These are phyloP conservation scores for Aegle marmelos DNA, from an alignment of 345 rosid genomes.

Conservation along the genomic window DNA sequence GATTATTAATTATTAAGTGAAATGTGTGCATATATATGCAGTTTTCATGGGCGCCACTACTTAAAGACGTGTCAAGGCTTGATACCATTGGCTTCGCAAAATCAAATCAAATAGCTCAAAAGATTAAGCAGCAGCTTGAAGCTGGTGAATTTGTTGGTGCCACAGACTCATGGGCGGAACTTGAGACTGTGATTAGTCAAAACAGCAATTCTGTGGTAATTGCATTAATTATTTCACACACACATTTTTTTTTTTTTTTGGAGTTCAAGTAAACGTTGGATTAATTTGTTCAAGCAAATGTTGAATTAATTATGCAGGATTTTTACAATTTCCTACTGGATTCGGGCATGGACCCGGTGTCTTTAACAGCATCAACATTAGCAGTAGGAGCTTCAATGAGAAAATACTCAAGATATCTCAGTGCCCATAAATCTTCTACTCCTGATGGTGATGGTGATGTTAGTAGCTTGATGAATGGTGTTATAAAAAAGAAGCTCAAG, in stretches of 20 bases:
- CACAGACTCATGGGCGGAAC: slow-evolving; percentile 59
- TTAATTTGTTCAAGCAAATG: not conserved
- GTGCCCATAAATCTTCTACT: slow-evolving; percentile 25
- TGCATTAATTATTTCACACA: not conserved
- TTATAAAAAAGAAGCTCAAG: slow-evolving; percentile 62
- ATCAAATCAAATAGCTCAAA: slow-evolving; percentile 46
- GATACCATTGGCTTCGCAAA: slow-evolving; percentile 48
- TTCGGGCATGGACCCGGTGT: slow-evolving; percentile 42
- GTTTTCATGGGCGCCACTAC: slow-evolving; percentile 95
- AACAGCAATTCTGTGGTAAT: slow-evolving; percentile 72
- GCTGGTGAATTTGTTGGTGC: slow-evolving; percentile 50
- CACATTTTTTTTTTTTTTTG: not conserved
- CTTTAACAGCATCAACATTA: slow-evolving; percentile 32
- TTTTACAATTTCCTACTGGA: slow-evolving; percentile 78
- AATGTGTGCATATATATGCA: slow-evolving; percentile 20
- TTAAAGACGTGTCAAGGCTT: slow-evolving; percentile 66
- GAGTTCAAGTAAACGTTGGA: not conserved
- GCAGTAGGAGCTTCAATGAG: slow-evolving; percentile 22
- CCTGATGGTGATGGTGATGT: slow-evolving; percentile 35
- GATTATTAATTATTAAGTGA: not conserved
- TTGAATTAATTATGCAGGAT: slow-evolving; percentile 39
- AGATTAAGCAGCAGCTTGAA: slow-evolving; percentile 54
- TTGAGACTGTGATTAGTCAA: slow-evolving; percentile 36
- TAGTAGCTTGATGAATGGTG: slow-evolving; percentile 62
- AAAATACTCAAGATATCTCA: slow-evolving; percentile 57